Evolutionary conservation across 306 rosid genomes (phyloP).

Genomic region (Trifolium pratense): DNA sequence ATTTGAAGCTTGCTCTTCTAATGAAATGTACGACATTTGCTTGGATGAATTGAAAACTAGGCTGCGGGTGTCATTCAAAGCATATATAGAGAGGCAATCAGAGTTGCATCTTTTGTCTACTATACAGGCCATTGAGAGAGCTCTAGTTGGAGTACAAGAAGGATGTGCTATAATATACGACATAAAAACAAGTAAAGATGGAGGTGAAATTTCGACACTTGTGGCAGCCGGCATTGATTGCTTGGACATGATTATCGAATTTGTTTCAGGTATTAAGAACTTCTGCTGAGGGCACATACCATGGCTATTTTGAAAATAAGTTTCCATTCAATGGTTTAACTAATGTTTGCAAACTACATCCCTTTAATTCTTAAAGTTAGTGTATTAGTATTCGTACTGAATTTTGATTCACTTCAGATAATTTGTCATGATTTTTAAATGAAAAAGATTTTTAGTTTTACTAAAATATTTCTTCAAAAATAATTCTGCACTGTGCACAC

Average conservation of each 20-base stretch:
- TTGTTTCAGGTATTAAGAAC: constrained; percentile 73
- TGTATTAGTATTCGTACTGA: not conserved
- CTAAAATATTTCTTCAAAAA: not conserved
- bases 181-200: constrained; percentile 60
- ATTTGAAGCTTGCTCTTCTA: constrained; percentile 56
- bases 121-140: constrained; percentile 78
- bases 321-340: constrained; percentile 23
- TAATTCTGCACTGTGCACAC: not conserved
- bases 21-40: constrained; percentile 45
- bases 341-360: constrained; percentile 31
- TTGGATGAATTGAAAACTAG: constrained; percentile 73
- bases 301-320: constrained; percentile 28
- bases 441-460: constrained; percentile 15
- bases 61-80: constrained; percentile 71
- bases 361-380: constrained; percentile 20
- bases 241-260: constrained; percentile 82
- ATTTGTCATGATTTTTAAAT: constrained; percentile 13
- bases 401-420: constrained; percentile 24
- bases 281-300: constrained; percentile 26
- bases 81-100: constrained; percentile 65
- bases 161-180: constrained; percentile 59
- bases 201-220: constrained; percentile 68
- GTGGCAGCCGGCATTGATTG: constrained; percentile 88
- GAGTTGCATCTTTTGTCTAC: constrained; percentile 77
- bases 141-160: constrained; percentile 73